Evolutionary conservation across 2,329 filamentous ascomycete genomes (phyloP), one percentile per base, ranked within the genome.

Genomic region (Teratosphaeriaceae sp.): DNA sequence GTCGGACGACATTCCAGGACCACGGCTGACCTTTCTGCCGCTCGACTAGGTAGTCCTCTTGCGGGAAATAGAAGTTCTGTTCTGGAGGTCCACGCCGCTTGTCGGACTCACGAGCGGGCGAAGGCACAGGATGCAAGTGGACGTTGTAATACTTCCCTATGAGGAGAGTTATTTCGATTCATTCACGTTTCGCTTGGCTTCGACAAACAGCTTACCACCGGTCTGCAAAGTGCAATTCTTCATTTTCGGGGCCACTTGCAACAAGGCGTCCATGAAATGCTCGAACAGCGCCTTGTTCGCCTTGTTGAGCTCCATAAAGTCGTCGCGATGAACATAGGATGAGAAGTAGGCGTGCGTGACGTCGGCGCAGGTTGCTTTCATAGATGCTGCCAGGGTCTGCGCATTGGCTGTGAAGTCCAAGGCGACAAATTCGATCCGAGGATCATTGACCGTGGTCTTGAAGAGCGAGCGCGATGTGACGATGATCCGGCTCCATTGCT

Each of bases 311-410:
- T 52, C 21, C 7, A 12, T 46, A 40, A 64, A 61, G 34, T 61
- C 53, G 33, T 62, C 55, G n/a, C 38, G 46, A 35, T 65, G 62
- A 2, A 62, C 54, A 35, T 64, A 64, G 0, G 62, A 63, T 2
- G 58, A 51, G 44, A 61, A 65, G 46, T 52, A 65, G 2, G 60
- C 56, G 35, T 65, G 62, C 0, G 62, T 64, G 5, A 65, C 58
- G 11, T 54, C 48, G 1, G 31, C 40, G 24, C 59, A 65, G 22
- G 48, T 26, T 0, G 41, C 15, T 19, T 31, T 37, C 39, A 65
- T 40, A 6, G 42, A 31, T 1, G 30, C 29, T 3, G 48, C 42
- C 4, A 64, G 49, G 16, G 16, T 21, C 11, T 35, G 22, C 6
- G 39, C 33, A 22, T 27, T 30, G 27, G 48, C 24, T 12, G 38